A percentile compares a stretch with the other conserved stretches of the same genome.
Conservation (phyloP, 495 filamentous ascomycete genomes). For the Penicillium malachiteum region DNA sequence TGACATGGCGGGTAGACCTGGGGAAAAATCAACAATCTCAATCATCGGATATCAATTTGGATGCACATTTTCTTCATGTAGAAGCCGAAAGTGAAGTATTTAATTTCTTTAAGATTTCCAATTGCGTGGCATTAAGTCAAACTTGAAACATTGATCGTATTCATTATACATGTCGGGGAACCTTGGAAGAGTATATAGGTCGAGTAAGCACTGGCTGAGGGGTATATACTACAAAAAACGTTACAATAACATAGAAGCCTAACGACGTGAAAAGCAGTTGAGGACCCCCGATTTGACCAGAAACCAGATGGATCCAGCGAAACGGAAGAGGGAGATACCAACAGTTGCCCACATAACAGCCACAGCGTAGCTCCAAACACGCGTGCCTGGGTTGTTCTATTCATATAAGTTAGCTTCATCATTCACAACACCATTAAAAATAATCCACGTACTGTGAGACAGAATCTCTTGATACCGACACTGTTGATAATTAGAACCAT, state of each 20-base stretch:
- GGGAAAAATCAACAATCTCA: no score
- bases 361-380: slow-evolving; percentile 9
- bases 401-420: not conserved
- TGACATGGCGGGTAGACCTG: no score
- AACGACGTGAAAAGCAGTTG: not conserved
- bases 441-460: slow-evolving; percentile 77
- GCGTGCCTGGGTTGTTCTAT: slow-evolving; percentile 1
- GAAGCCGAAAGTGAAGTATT: no score
- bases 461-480: slow-evolving; percentile 68
- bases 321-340: slow-evolving; percentile 11
- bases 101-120: no score
- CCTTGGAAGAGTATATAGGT: not conserved
- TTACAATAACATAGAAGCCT: not conserved
- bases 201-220: not conserved
- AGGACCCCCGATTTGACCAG: slow-evolving; percentile 5
- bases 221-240: slow-evolving; percentile 1
- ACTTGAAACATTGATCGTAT: no score
- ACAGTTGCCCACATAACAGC: slow-evolving; percentile 11
- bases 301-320: slow-evolving; percentile 11
- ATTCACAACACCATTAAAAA: no score
- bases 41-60: no score
- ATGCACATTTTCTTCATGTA: no score
- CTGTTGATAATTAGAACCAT: slow-evolving; percentile 80
- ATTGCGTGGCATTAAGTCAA: no score
- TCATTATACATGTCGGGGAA: no score